Conservation (phyloP, 2,329 filamentous ascomycete genomes). For the Penicillium sp. region DNA sequence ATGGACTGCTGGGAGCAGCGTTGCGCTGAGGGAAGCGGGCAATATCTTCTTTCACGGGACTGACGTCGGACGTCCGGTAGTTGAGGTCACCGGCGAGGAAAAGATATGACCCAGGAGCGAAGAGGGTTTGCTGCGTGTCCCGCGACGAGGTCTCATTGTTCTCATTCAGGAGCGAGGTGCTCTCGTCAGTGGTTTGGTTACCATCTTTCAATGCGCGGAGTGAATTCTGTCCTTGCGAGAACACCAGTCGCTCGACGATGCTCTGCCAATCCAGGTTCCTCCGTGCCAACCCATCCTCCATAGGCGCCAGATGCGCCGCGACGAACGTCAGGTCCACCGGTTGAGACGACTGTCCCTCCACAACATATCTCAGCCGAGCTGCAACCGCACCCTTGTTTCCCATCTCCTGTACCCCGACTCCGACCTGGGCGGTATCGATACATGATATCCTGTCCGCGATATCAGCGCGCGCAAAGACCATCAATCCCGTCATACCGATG, state of each 20-base stretch:
- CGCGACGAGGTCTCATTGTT: constrained; percentile 24
- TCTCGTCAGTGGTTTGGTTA: constrained; percentile 33
- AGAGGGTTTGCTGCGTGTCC: constrained; percentile 59
- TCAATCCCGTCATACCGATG: constrained; percentile 85
- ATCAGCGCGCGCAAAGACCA: constrained; percentile 75
- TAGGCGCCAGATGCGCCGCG: constrained; percentile 83
- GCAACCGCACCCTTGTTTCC: constrained; percentile 95
- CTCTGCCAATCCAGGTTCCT: constrained; percentile 88
- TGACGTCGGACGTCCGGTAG: constrained; percentile 77
- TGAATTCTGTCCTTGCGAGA: constrained; percentile 49
- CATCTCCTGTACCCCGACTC: constrained; percentile 84
- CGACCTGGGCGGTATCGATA: constrained; percentile 78
- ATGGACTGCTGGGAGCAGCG: constrained; percentile 53
- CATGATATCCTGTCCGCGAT: constrained; percentile 61
- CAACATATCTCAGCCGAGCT: constrained; percentile 66
- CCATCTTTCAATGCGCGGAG: constrained; percentile 42
- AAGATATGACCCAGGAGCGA: constrained; percentile 73
- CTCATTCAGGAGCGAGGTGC: constrained; percentile 35
- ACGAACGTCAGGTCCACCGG: constrained; percentile 78
- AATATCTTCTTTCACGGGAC: constrained; percentile 63
- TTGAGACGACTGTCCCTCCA: constrained; percentile 42
- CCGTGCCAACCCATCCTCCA: constrained; percentile 74
- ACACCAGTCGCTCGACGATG: constrained; percentile 79
- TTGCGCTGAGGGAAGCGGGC: constrained; percentile 65
- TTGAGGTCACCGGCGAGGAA: constrained; percentile 93